Evolutionary conservation across 257 asterid genomes (phyloP).

Genomic region (Nicotiana obtusifolia): DNA sequence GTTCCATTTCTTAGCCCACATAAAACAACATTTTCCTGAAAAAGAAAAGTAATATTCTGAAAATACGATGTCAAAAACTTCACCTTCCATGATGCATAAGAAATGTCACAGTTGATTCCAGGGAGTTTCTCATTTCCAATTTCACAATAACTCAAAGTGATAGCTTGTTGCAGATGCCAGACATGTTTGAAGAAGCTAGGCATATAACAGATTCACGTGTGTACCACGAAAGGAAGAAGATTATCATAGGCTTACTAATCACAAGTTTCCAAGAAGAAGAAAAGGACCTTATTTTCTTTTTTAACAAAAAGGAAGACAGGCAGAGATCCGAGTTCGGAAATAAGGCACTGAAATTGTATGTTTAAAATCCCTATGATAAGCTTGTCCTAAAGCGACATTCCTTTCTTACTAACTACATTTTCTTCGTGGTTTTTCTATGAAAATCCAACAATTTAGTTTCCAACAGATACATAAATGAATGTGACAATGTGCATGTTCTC

Average conservation of each 20-base stretch:
- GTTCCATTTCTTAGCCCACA: slow-evolving; percentile 92
- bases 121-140: neutral
- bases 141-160: neutral
- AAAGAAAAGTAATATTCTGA: slow-evolving; percentile 11
- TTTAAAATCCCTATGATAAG: too few relatives aligned
- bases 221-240: neutral
- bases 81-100: neutral
- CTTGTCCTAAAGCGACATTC: too few relatives aligned
- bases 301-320: too few relatives aligned
- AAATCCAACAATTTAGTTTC: neutral
- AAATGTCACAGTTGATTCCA: neutral
- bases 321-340: too few relatives aligned
- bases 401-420: too few relatives aligned
- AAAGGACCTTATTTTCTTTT: too few relatives aligned
- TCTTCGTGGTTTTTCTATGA: too few relatives aligned
- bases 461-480: neutral
- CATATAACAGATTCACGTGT: neutral
- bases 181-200: neutral
- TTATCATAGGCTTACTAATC: too few relatives aligned
- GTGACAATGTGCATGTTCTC: neutral
- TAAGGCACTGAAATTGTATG: too few relatives aligned
- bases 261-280: too few relatives aligned
- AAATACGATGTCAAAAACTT: neutral
- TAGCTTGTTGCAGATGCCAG: neutral
- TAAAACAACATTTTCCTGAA: slow-evolving; percentile 55